Percentiles rank a stretch among this genome's conserved stretches.
These are phyloP conservation scores for Calocybe indica DNA, from an alignment of 768 basidiomycete genomes.

Conservation along the genomic window DNA sequence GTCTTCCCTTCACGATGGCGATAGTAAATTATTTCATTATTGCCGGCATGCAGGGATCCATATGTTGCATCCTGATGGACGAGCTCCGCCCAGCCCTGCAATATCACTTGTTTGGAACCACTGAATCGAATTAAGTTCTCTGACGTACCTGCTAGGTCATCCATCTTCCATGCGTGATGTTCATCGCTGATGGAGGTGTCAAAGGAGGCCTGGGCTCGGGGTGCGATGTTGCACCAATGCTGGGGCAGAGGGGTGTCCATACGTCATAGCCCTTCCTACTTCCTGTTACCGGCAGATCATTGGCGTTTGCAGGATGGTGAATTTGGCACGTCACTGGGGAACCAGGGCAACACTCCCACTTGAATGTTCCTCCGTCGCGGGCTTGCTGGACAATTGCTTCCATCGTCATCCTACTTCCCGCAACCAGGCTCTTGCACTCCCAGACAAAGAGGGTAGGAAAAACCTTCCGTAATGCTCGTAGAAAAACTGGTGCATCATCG, in stretches of 20 bases:
- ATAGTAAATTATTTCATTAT: conserved; percentile 4
- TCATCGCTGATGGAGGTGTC: neutral
- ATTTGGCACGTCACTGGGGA: neutral
- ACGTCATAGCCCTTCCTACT: neutral
- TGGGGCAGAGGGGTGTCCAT: neutral
- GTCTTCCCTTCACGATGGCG: conserved; percentile 5
- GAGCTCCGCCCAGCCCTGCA: conserved; percentile 6
- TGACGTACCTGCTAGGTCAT: neutral
- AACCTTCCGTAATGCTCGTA: neutral
- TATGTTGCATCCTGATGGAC: conserved; percentile 6
- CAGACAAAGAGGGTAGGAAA: neutral
- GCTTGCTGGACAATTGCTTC: neutral
- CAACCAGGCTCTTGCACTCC: neutral
- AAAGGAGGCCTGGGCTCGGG: neutral
- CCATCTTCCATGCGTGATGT: neutral
- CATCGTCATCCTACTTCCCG: neutral
- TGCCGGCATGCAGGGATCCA: conserved; percentile 1
- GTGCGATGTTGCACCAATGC: neutral
- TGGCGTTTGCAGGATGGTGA: no score
- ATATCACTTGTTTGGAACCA: neutral
- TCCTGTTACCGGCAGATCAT: neutral
- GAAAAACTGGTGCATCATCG: no score
- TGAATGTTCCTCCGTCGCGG: neutral
- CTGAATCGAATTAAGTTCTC: neutral
- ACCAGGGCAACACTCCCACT: neutral